A percentile compares a stretch with the other conserved stretches of the same genome.
phyloP scores from a whole-genome alignment of 2,329 filamentous ascomycete genomes.

The Stagonosporopsis rhizophila region DNA sequence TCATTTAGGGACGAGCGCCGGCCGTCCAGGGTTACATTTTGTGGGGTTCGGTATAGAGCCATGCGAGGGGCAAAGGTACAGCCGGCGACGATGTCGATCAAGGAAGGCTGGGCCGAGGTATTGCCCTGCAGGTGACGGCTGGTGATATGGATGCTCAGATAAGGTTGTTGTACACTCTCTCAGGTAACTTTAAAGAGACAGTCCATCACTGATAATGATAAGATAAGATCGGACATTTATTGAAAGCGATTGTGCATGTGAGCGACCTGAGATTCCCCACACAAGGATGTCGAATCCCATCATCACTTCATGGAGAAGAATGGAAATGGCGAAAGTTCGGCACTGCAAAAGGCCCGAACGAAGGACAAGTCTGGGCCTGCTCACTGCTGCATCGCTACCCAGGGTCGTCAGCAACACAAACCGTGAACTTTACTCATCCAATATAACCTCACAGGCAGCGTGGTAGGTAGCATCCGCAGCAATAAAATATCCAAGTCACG shows the following conservation, averaged over 20 bases:
- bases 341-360: constrained; percentile 2
- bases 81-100: constrained; percentile 18
- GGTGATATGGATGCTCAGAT: constrained; percentile 1
- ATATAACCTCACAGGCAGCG: neutral
- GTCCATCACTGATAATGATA: constrained; percentile 9
- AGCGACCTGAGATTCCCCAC: too few relatives aligned
- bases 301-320: too few relatives aligned
- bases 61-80: constrained; percentile 19
- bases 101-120: constrained; percentile 18
- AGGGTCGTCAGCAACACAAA: neutral
- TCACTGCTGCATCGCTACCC: constrained; percentile 16
- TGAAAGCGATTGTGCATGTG: too few relatives aligned
- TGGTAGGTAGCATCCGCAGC: neutral
- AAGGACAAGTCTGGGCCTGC: constrained; percentile 6
- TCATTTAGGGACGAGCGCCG: constrained; percentile 20
- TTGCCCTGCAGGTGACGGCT: neutral
- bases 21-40: constrained; percentile 14
- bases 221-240: constrained; percentile 7
- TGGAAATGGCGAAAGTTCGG: neutral
- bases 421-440: neutral
- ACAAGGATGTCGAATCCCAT: too few relatives aligned
- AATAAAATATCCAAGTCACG: neutral
- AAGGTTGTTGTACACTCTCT: constrained; percentile 4
- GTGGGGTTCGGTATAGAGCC: constrained; percentile 26
- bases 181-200: neutral